These are phyloP conservation scores for Fraxinus latifolia DNA, from an alignment of 305 asterid genomes.

Conservation along the genomic window DNA sequence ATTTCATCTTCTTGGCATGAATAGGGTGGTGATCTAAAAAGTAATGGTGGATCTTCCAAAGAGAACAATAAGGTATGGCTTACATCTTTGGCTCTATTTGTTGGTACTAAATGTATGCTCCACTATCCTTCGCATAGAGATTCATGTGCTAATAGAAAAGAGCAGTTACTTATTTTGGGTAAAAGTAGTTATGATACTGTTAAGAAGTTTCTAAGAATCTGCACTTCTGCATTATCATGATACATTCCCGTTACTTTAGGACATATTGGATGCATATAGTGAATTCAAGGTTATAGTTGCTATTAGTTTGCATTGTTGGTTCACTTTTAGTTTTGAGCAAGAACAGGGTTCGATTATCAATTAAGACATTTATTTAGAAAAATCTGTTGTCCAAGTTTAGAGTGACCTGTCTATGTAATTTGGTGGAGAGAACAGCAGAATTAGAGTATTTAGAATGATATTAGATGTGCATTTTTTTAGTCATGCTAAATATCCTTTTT, in stretches of 20 bases:
- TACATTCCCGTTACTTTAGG: constrained; percentile 2
- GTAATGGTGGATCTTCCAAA: constrained; percentile 49
- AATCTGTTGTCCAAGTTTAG: neutral
- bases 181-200: neutral
- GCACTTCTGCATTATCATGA: neutral
- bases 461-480: neutral
- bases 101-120: neutral
- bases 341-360: neutral
- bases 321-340: neutral
- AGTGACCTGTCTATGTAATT: neutral
- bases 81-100: neutral
- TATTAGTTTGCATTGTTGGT: neutral
- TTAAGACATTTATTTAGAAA: neutral
- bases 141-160: neutral
- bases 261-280: neutral
- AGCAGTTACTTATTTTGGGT: neutral
- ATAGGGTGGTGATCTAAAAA: constrained; percentile 74
- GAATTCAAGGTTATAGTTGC: neutral
- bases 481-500: neutral
- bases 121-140: neutral
- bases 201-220: neutral
- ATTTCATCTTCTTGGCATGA: constrained; percentile 25
- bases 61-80: constrained; percentile 51
- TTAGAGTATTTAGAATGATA: neutral
- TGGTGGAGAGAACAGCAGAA: neutral